Evolutionary conservation across 139 green algal genomes (phyloP).

Genomic region (Eudorina sp.): DNA sequence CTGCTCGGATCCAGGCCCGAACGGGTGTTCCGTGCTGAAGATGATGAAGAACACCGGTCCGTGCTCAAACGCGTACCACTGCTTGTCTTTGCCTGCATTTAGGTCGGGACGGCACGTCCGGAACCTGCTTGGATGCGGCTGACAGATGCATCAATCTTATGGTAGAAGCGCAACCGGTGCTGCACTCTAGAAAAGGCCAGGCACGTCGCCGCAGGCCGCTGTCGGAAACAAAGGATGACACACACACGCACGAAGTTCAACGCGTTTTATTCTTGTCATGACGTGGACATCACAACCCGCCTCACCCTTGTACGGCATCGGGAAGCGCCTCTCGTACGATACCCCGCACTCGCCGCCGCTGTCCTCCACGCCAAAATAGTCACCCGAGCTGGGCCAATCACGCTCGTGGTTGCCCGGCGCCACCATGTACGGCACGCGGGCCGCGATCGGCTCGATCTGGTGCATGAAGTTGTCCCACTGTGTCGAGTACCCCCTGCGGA

Average conservation of each 20-base stretch:
- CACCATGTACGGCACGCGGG: slow-evolving; percentile 78
- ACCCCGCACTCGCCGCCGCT: slow-evolving; percentile 85
- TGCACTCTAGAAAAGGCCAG: too few relatives aligned
- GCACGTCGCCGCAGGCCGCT: too few relatives aligned
- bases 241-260: too few relatives aligned
- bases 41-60: slow-evolving; percentile 87
- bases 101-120: too few relatives aligned
- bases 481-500: slow-evolving; percentile 65
- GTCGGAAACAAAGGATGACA: too few relatives aligned
- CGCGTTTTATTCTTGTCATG: too few relatives aligned
- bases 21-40: slow-evolving; percentile 81
- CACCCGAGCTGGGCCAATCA: slow-evolving; percentile 75
- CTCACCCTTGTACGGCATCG: slow-evolving; percentile 66
- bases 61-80: slow-evolving; percentile 83
- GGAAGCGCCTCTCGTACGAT: slow-evolving; percentile 66
- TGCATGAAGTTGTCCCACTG: slow-evolving; percentile 86
- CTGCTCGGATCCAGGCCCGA: slow-evolving; percentile 51
- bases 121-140: too few relatives aligned
- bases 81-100: slow-evolving; percentile 41
- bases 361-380: slow-evolving; percentile 58
- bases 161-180: too few relatives aligned
- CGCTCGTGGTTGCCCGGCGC: slow-evolving; percentile 88
- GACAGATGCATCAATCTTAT: too few relatives aligned
- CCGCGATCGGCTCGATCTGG: slow-evolving; percentile 69
- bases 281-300: too few relatives aligned